Percentiles rank a stretch among this genome's conserved stretches.
Conservation (phyloP, 495 filamentous ascomycete species). For the Durotheca rogersii region DNA sequence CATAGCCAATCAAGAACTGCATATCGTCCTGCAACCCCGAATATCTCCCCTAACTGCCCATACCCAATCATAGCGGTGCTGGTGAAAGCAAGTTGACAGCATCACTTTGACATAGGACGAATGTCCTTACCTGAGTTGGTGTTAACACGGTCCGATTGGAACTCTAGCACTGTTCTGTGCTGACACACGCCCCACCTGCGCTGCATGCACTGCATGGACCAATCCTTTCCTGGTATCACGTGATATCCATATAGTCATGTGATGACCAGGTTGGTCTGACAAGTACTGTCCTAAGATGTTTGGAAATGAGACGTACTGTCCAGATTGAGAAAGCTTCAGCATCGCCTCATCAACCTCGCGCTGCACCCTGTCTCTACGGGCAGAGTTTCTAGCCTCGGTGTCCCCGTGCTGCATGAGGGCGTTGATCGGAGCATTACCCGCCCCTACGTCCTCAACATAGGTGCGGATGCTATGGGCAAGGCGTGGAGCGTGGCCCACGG, state of each 20-base stretch:
- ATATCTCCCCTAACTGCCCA: too few species aligned
- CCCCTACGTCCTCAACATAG: background rate
- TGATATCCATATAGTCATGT: too few species aligned
- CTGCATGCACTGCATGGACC: too few species aligned
- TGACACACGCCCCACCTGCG: too few species aligned
- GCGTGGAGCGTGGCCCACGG: background rate
- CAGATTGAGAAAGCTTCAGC: background rate
- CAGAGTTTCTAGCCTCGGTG: background rate
- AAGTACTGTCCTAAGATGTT: background rate
- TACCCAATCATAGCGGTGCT: too few species aligned
- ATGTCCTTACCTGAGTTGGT: conserved; percentile 1
- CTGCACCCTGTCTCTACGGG: background rate
- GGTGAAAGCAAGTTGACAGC: too few species aligned
- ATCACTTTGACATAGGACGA: too few species aligned
- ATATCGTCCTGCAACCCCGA: too few species aligned
- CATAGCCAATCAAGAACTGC: too few species aligned
- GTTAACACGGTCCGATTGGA: conserved; percentile 6
- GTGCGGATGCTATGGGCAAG: background rate
- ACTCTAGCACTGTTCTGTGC: too few species aligned
- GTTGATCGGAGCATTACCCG: background rate
- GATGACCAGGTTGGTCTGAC: background rate
- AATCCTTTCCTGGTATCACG: too few species aligned
- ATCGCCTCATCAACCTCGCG: background rate
- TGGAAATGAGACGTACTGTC: conserved; percentile 8
- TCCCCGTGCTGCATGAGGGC: background rate